These are phyloP conservation scores for Tinospora cordifolia DNA, from an alignment of 164 flowering plant genomes.

Conservation along the genomic window DNA sequence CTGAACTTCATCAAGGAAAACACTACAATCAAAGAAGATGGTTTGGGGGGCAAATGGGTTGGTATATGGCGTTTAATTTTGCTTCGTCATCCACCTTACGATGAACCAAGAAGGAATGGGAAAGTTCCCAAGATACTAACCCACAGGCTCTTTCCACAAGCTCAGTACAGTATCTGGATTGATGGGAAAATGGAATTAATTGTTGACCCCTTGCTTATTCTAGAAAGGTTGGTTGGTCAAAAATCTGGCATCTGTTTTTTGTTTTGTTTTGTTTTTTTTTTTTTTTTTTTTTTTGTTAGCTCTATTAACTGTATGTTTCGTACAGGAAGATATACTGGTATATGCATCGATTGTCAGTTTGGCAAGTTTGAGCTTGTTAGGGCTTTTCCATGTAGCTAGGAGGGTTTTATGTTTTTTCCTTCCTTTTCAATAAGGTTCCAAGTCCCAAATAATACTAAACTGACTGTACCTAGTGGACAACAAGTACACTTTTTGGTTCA, in stretches of 20 bases:
- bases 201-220: constrained; percentile 82
- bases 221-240: constrained; percentile 60
- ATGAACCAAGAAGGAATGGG: constrained; percentile 95
- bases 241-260: neutral
- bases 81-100: constrained; percentile 73
- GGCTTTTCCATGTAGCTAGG: neutral
- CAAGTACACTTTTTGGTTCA: neutral
- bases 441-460: neutral
- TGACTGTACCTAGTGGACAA: neutral
- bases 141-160: constrained; percentile 87
- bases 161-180: constrained; percentile 95
- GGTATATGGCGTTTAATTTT: constrained; percentile 88
- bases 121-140: constrained; percentile 94
- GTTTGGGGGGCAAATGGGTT: constrained; percentile 72
- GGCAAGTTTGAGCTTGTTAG: neutral
- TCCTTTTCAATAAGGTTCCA: neutral
- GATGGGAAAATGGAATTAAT: constrained; percentile 98
- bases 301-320: neutral
- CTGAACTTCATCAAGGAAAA: constrained; percentile 59
- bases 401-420: neutral
- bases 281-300: neutral
- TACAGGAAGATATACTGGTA: too few relatives aligned
- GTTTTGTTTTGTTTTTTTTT: too few relatives aligned
- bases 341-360: neutral
- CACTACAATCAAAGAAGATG: constrained; percentile 55